phyloP scores from a whole-genome alignment of 164 flowering plant genomes.

The Aristolochia contorta region DNA sequence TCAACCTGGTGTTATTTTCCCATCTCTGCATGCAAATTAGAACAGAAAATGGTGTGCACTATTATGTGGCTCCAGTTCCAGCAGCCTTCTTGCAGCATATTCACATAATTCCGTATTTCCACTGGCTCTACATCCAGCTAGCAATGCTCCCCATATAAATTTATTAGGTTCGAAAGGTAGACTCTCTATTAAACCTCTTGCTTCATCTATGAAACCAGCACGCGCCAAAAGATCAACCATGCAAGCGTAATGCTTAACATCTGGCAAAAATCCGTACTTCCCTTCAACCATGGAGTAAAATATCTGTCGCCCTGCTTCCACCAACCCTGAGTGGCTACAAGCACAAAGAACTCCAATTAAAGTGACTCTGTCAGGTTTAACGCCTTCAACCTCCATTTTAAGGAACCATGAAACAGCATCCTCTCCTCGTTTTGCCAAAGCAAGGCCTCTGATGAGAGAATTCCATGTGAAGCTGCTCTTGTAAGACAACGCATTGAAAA shows the following conservation, averaged over 20 bases:
- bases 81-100: conserved; percentile 38
- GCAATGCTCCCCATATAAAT: conserved; percentile 46
- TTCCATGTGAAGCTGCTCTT: conserved; percentile 52
- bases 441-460: conserved; percentile 44
- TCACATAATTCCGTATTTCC: conserved; percentile 35
- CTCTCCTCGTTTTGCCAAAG: conserved; percentile 32
- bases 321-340: conserved; percentile 43
- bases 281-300: conserved; percentile 29
- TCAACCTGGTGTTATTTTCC: conserved; percentile 40
- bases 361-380: conserved; percentile 32
- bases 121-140: conserved; percentile 32
- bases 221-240: conserved; percentile 42
- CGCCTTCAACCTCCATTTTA: conserved; percentile 34
- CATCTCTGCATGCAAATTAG: conserved; percentile 42
- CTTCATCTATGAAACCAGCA: conserved; percentile 34
- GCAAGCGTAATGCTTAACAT: conserved; percentile 40
- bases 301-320: conserved; percentile 24
- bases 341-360: conserved; percentile 33
- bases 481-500: conserved; percentile 33
- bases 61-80: conserved; percentile 37
- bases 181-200: conserved; percentile 19
- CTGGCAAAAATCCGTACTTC: conserved; percentile 31
- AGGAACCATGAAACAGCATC: conserved; percentile 36
- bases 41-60: conserved; percentile 28
- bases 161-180: conserved; percentile 44